Conservation (phyloP, 768 basidiomycete species). For the Boletus speciosus region DNA sequence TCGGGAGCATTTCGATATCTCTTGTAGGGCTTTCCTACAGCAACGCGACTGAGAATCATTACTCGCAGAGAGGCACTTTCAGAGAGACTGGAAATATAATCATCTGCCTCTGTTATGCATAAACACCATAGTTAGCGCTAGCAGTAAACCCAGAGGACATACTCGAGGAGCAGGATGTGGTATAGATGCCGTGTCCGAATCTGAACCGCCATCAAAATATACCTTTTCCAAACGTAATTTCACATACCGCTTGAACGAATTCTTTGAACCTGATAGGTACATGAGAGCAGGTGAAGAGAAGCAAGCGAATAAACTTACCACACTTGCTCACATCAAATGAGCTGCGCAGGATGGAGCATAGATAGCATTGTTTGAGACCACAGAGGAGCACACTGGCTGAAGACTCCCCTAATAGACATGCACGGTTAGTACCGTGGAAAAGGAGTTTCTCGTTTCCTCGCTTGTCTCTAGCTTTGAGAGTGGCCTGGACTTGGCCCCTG, state of each 20-base stretch:
- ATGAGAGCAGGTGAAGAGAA: constrained; percentile 7
- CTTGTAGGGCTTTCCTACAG: constrained; percentile 57
- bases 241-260: constrained; percentile 50
- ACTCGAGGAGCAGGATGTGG: constrained; percentile 66
- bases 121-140: background rate
- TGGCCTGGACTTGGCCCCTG: constrained; percentile 28
- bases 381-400: constrained; percentile 46
- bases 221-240: background rate
- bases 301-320: constrained; percentile 36
- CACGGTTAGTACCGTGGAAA: constrained; percentile 66
- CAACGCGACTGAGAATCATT: constrained; percentile 56
- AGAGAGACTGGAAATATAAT: constrained; percentile 49
- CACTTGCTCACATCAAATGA: constrained; percentile 61
- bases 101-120: constrained; percentile 55
- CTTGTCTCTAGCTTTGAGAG: constrained; percentile 25
- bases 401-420: constrained; percentile 56
- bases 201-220: constrained; percentile 28
- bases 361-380: constrained; percentile 43
- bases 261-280: constrained; percentile 43
- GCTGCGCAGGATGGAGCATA: constrained; percentile 54
- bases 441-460: constrained; percentile 54
- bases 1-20: constrained; percentile 47
- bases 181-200: constrained; percentile 71
- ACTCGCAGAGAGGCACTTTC: constrained; percentile 44
- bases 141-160: constrained; percentile 15